Evolutionary conservation across 192 early-diverging fungal species (phyloP), one percentile per base, ranked within the genome.

Genomic region (Coemansia sp.): DNA sequence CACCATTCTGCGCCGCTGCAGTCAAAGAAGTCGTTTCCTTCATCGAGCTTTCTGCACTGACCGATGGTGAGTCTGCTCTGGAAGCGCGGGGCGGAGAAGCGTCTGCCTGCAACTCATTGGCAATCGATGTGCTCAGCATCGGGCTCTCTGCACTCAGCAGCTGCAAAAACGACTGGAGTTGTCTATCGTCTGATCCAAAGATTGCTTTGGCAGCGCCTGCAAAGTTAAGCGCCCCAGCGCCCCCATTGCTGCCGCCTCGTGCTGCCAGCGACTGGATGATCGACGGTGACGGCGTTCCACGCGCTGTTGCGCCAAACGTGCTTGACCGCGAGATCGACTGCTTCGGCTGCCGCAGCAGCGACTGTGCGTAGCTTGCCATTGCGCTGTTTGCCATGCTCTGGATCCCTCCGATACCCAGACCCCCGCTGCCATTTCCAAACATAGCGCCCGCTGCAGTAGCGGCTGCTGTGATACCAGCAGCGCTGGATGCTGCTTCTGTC

Each of bases 251-350:
- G 14, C 64, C 59, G 15, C 66, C 50, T 15, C 70, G 62, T 17
- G 66, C 42, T 13, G 70, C 65, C 65, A 81, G 44, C 52, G 78
- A 62, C 65, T 81, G 78, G 42, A 81, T 81, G 27, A 81, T 81
- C 4, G 78, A 81, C 28, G 78, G 78, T 23, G 78, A 81, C 3
- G 78, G 78, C 38, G 68, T 64, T 31, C 78, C 72, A 3, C 78
- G 72, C 10, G 78, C 78, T 1, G 78, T 71, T 11, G 78, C 67
- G 11, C 78, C 78, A 65, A 81, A 81, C 8, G 71, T 81, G 62
- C 71, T 74, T 0, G 68, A 65, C 37, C 78, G 67, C 20, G 72
- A 66, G 27, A 81, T 74, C 15, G 38, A 55, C 68, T 74, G 78
- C 38, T 58, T 14, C 2, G 64, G 41, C 27, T 50, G 63, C 4